Percentiles rank a stretch among this genome's conserved stretches.
Evolutionary conservation across 1,284 basidiomycete genomes (phyloP).

Genomic region (Tilletia indica): DNA sequence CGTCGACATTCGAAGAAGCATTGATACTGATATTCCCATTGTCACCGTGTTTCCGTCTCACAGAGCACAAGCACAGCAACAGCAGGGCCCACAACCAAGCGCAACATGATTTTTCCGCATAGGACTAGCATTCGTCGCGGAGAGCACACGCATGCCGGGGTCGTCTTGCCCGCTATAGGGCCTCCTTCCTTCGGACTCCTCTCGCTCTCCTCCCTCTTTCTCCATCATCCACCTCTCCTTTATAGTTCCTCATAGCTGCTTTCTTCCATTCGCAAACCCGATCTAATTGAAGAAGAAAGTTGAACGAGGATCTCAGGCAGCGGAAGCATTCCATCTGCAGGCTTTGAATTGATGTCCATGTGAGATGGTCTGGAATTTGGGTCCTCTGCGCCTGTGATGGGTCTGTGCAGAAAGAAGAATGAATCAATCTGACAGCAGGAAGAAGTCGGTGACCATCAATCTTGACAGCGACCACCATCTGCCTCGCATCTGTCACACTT

Average conservation of each 20-base stretch:
- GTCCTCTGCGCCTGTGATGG: too few relatives aligned
- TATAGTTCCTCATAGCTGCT: not conserved
- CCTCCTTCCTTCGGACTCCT: too few relatives aligned
- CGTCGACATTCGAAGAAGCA: not conserved
- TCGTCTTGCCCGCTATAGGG: too few relatives aligned
- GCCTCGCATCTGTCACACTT: not conserved
- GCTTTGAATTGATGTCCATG: too few relatives aligned
- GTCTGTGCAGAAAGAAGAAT: too few relatives aligned
- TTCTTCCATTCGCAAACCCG: not conserved
- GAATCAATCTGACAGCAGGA: too few relatives aligned
- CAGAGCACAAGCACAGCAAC: constrained; percentile 16
- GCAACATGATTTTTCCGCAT: not conserved
- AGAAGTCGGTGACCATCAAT: too few relatives aligned
- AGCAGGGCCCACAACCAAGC: not conserved
- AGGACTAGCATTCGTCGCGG: not conserved
- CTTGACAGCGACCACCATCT: not conserved
- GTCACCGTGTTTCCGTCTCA: not conserved
- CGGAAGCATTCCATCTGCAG: too few relatives aligned
- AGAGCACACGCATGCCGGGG: not conserved
- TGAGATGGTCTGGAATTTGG: too few relatives aligned
- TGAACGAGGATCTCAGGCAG: not conserved
- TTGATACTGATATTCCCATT: not conserved
- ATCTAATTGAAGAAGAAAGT: not conserved
- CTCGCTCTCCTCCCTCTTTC: not conserved
- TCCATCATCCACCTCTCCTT: constrained; percentile 1